A percentile compares a stretch with the other conserved stretches of the same genome.
Evolutionary conservation across 2,329 filamentous ascomycete species (phyloP).

Genomic region (Pyricularia grisea): DNA sequence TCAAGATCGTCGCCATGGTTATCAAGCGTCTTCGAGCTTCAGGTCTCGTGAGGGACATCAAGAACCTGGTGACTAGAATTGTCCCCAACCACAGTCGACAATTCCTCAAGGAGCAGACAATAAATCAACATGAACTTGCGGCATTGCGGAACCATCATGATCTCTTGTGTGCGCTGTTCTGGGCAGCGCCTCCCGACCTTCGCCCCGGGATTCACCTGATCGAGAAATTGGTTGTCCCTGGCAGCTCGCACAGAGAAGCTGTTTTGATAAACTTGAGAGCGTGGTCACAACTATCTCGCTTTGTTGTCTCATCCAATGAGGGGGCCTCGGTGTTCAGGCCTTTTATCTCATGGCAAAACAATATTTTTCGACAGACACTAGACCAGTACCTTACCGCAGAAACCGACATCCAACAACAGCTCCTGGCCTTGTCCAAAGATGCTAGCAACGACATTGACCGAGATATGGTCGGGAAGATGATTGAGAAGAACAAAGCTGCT

Average conservation of each 20-base stretch:
- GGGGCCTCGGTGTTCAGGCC: constrained; percentile 31
- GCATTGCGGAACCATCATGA: constrained; percentile 61
- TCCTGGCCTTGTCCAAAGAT: constrained; percentile 37
- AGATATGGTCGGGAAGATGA: constrained; percentile 37
- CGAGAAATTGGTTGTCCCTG: constrained; percentile 48
- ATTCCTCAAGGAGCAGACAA: constrained; percentile 51
- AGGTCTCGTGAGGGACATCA: constrained; percentile 45
- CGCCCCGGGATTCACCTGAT: constrained; percentile 45
- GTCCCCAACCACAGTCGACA: constrained; percentile 58
- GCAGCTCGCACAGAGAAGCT: constrained; percentile 55
- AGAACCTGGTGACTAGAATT: constrained; percentile 51
- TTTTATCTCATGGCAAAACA: constrained; percentile 47
- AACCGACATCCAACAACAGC: constrained; percentile 46
- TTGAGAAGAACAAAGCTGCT: constrained; percentile 41
- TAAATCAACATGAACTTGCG: constrained; percentile 51
- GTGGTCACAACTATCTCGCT: constrained; percentile 53
- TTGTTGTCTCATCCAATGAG: constrained; percentile 39
- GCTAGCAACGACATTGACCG: constrained; percentile 30
- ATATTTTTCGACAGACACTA: constrained; percentile 46
- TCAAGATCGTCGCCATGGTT: constrained; percentile 52
- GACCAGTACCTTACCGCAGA: constrained; percentile 48
- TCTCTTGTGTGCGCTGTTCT: constrained; percentile 56
- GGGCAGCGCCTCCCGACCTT: constrained; percentile 46
- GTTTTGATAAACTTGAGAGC: constrained; percentile 54
- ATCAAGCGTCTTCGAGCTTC: constrained; percentile 40